phyloP scores from a whole-genome alignment of 345 rosid genomes.

The Lagerstroemia speciosa region DNA sequence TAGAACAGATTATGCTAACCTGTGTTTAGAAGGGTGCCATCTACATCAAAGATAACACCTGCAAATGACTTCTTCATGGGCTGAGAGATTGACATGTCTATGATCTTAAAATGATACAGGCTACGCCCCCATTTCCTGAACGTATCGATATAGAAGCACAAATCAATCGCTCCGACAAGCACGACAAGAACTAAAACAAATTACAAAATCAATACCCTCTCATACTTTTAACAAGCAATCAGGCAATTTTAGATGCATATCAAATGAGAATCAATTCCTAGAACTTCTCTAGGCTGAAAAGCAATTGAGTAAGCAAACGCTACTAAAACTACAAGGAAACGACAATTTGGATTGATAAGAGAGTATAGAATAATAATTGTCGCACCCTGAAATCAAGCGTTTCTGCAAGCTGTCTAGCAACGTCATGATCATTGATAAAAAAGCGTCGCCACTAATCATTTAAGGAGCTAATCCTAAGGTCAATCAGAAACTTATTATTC shows the following conservation, averaged over 20 bases:
- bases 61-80: conserved; percentile 37
- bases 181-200: not conserved
- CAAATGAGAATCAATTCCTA: not conserved
- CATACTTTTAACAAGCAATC: not conserved
- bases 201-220: not conserved
- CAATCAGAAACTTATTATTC: too few species aligned
- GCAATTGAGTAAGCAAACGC: too few species aligned
- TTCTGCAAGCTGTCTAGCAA: too few species aligned
- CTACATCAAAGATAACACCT: conserved; percentile 64
- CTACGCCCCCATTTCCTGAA: not conserved
- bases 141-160: not conserved
- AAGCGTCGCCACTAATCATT: too few species aligned
- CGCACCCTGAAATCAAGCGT: too few species aligned
- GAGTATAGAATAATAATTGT: too few species aligned
- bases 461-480: too few species aligned
- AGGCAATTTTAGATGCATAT: not conserved
- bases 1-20: conserved; percentile 5
- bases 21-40: conserved; percentile 50
- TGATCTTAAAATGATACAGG: not conserved
- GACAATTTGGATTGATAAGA: too few species aligned
- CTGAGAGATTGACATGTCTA: conserved; percentile 23
- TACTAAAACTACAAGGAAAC: too few species aligned
- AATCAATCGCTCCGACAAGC: not conserved
- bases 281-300: too few species aligned
- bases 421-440: too few species aligned